Evolutionary conservation across 176 grass and related monocot genomes (phyloP).

Genomic region (Luzula sylvatica): DNA sequence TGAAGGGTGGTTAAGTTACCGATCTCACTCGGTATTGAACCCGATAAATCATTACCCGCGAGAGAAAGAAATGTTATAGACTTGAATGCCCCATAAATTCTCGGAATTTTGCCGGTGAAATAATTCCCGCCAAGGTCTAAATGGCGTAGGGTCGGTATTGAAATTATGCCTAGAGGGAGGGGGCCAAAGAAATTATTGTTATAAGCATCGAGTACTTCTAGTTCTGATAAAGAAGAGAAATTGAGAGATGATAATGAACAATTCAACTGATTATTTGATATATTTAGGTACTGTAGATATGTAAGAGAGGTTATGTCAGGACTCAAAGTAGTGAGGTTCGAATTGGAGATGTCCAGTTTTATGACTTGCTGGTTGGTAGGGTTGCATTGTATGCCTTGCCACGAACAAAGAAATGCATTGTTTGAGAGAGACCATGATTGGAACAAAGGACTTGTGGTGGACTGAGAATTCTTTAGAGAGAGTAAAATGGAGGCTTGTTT

Average conservation of each 20-base stretch:
- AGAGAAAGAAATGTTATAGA: conserved; percentile 47
- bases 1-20: conserved; percentile 31
- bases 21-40: conserved; percentile 37
- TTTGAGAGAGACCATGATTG: conserved; percentile 35
- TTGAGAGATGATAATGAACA: conserved; percentile 25
- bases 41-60: conserved; percentile 46
- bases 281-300: conserved; percentile 39
- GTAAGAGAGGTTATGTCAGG: conserved; percentile 14
- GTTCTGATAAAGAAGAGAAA: conserved; percentile 22
- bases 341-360: conserved; percentile 42
- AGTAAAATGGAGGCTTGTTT: conserved; percentile 36
- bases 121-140: conserved; percentile 77
- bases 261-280: conserved; percentile 84
- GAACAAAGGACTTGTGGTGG: conserved; percentile 13
- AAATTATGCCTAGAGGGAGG: conserved; percentile 20
- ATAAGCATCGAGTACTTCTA: conserved; percentile 56
- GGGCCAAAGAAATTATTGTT: conserved; percentile 54
- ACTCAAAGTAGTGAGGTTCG: conserved; percentile 50
- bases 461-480: conserved; percentile 38
- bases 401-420: conserved; percentile 37
- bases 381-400: conserved; percentile 41
- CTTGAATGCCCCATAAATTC: conserved; percentile 24
- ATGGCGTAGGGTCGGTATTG: conserved; percentile 21
- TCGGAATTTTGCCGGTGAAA: conserved; percentile 49
- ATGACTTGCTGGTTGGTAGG: conserved; percentile 20